Evolutionary conservation across 371 early-diverging fungal species (phyloP).

Genomic region (Saksenaea oblongispora): DNA sequence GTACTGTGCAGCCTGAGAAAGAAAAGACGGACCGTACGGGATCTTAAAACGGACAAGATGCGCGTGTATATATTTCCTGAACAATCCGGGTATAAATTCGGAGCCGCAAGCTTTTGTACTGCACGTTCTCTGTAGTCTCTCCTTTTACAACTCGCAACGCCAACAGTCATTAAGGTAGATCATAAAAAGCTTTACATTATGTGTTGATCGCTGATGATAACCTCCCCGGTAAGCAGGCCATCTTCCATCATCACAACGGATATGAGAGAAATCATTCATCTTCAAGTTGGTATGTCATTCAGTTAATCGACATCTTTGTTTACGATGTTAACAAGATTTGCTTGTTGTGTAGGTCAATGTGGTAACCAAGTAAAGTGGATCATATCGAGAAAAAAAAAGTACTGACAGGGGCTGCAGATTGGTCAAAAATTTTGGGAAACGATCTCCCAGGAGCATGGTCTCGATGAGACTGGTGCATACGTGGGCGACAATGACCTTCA

Average conservation of each 20-base stretch:
- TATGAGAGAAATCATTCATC: constrained; percentile 99
- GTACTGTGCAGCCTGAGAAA: constrained; percentile 1
- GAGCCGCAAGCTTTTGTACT: neutral
- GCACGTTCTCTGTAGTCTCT: constrained; percentile 6
- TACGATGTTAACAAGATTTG: neutral
- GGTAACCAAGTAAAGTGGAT: constrained; percentile 73
- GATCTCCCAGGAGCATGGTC: constrained; percentile 89
- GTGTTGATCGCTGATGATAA: neutral
- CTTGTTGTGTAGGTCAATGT: constrained; percentile 72
- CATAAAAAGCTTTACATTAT: neutral
- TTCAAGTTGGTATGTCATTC: constrained; percentile 82
- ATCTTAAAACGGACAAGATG: constrained; percentile 1
- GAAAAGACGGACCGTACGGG: neutral
- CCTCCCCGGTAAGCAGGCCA: neutral
- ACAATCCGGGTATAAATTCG: neutral
- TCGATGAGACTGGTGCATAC: constrained; percentile 71
- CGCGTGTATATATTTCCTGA: constrained; percentile 2
- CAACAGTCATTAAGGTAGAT: constrained; percentile 2
- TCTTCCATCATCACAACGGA: constrained; percentile 15
- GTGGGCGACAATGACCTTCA: constrained; percentile 85
- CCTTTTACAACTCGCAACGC: neutral
- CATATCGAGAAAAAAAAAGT: neutral
- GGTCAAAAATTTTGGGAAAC: constrained; percentile 93
- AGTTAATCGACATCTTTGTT: neutral
- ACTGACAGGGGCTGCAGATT: constrained; percentile 36